These are phyloP conservation scores for Phytophthora melonis DNA, from an alignment of 352 stramenopile species.

Conservation along the genomic window DNA sequence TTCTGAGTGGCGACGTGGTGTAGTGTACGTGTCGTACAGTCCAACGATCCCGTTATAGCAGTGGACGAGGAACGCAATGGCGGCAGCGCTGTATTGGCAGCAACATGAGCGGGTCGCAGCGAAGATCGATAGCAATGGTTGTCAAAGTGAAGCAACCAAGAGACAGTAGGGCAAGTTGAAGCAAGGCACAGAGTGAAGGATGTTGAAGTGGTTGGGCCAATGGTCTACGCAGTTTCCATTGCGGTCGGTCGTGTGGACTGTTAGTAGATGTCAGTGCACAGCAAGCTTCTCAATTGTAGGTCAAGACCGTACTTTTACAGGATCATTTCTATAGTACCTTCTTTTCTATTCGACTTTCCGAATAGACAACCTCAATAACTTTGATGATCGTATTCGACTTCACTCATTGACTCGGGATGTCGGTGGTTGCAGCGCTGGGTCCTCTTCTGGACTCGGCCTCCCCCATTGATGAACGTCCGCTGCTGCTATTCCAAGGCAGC, in stretches of 20 bases:
- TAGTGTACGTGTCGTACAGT: too few species aligned
- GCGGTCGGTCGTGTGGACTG: not conserved
- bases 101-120: too few species aligned
- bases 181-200: not conserved
- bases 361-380: constrained; percentile 1
- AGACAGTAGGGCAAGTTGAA: not conserved
- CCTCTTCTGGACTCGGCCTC: constrained; percentile 27
- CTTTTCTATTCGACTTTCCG: too few species aligned
- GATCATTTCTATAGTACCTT: fast-evolving
- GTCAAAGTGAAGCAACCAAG: not conserved
- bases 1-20: too few species aligned
- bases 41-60: too few species aligned
- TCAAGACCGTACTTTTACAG: too few species aligned
- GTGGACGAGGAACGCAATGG: too few species aligned
- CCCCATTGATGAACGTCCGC: constrained; percentile 50
- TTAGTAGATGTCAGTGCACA: not conserved
- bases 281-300: too few species aligned
- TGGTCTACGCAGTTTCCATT: not conserved
- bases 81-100: too few species aligned
- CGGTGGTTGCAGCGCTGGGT: constrained; percentile 15
- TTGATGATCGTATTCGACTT: constrained; percentile 24
- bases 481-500: constrained; percentile 48
- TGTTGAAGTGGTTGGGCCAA: not conserved
- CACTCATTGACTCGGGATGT: constrained; percentile 28
- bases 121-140: too few species aligned